Evolutionary conservation across 179 eudicot species (phyloP).

Genomic region (Actinidia chinensis): DNA sequence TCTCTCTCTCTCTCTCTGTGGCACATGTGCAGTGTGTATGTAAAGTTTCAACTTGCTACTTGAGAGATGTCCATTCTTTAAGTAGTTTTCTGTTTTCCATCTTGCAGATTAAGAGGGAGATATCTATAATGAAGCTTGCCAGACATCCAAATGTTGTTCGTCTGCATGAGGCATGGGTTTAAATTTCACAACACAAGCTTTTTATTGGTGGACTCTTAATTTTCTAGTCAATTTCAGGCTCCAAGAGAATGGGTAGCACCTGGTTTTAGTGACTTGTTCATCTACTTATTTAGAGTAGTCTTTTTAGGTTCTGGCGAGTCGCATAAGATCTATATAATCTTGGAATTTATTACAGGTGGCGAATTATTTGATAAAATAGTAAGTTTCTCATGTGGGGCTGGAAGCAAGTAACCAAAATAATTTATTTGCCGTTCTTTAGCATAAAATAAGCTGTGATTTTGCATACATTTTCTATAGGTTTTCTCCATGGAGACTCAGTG

Average conservation of each 20-base stretch:
- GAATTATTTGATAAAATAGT: constrained; percentile 96
- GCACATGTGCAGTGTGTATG: not conserved
- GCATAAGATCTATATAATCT: constrained; percentile 88
- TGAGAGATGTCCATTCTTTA: not conserved
- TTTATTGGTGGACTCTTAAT: not conserved
- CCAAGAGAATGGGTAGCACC: not conserved
- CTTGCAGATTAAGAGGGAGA: constrained; percentile 90
- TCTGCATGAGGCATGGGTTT: constrained; percentile 69
- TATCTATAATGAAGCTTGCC: constrained; percentile 87
- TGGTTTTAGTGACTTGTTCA: not conserved
- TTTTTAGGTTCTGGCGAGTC: constrained; percentile 85
- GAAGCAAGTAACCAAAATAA: constrained; percentile 20
- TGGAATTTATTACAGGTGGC: constrained; percentile 94
- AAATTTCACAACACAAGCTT: not conserved
- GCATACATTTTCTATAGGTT: constrained; percentile 43
- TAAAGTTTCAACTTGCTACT: not conserved
- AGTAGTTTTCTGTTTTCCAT: not conserved
- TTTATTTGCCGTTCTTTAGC: constrained; percentile 11
- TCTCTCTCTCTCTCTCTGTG: not conserved
- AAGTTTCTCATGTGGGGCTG: constrained; percentile 35
- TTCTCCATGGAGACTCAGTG: constrained; percentile 79
- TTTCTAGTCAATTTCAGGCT: not conserved
- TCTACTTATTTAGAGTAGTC: constrained; percentile 12
- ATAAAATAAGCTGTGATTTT: constrained; percentile 18
- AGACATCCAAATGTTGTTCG: constrained; percentile 95